phyloP scores from a whole-genome alignment of 2,329 filamentous ascomycete genomes.

The Madurella mycetomatis region DNA sequence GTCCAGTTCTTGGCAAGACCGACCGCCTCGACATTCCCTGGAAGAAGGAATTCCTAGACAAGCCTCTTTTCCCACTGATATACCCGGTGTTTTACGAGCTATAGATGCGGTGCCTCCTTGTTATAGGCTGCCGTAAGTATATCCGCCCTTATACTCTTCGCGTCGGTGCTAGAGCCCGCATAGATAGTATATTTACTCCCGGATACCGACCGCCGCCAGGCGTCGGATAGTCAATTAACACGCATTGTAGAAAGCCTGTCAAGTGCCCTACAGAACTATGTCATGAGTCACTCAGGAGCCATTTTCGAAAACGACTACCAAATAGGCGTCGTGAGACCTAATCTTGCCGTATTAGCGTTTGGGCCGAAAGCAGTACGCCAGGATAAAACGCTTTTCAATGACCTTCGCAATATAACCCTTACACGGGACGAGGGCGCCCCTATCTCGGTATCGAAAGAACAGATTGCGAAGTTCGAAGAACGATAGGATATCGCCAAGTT shows the following conservation, averaged over 20 bases:
- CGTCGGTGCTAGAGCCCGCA: conserved; percentile 12
- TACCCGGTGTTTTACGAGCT: conserved; percentile 7
- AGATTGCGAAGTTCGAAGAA: conserved; percentile 13
- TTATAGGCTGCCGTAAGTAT: conserved; percentile 8
- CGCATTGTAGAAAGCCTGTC: conserved; percentile 4
- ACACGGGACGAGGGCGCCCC: conserved; percentile 11
- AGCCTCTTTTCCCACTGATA: conserved; percentile 14
- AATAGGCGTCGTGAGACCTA: conserved; percentile 6
- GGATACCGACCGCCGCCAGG: conserved; percentile 2
- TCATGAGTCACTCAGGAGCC: conserved; percentile 9
- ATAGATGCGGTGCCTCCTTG: conserved; percentile 5
- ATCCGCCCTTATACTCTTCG: conserved; percentile 13
- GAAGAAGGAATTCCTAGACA: conserved; percentile 13
- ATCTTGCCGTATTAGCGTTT: conserved; percentile 11
- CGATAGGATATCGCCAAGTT: conserved; percentile 11
- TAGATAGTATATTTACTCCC: conserved; percentile 14
- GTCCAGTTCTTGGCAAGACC: conserved; percentile 7
- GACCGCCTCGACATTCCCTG: conserved; percentile 11
- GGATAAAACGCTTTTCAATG: conserved; percentile 14
- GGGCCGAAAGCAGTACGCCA: conserved; percentile 3
- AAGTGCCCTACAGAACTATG: conserved; percentile 14
- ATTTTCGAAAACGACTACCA: conserved; percentile 13
- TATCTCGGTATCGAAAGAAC: conserved; percentile 6
- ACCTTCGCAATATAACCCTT: conserved; percentile 13
- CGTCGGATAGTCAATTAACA: not conserved